Evolutionary conservation across 2,329 filamentous ascomycete species (phyloP).

Genomic region (Ascochyta pisi): DNA sequence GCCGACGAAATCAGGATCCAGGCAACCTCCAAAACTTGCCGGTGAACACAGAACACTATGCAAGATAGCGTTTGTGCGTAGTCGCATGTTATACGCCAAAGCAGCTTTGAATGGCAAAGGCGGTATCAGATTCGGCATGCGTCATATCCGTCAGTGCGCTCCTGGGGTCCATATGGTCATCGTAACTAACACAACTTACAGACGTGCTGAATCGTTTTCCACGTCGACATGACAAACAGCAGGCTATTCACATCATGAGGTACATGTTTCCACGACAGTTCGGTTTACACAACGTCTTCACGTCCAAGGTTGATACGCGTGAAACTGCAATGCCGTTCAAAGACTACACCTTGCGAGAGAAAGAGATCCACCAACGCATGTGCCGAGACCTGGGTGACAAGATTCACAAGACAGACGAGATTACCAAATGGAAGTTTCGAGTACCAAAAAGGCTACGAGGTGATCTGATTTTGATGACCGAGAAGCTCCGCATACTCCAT

Average conservation of each 20-base stretch:
- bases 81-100: slow-evolving; percentile 84
- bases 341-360: slow-evolving; percentile 85
- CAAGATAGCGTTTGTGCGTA: slow-evolving; percentile 78
- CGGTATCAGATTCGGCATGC: slow-evolving; percentile 74
- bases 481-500: slow-evolving; percentile 74
- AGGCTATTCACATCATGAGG: slow-evolving; percentile 78
- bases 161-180: background rate
- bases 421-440: slow-evolving; percentile 45
- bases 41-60: slow-evolving; percentile 49
- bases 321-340: slow-evolving; percentile 77
- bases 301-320: slow-evolving; percentile 66
- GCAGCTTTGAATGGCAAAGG: slow-evolving; percentile 73
- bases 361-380: slow-evolving; percentile 68
- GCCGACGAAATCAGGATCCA: background rate
- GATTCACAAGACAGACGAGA: slow-evolving; percentile 23
- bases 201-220: slow-evolving; percentile 81
- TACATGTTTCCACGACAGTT: slow-evolving; percentile 95
- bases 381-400: slow-evolving; percentile 26
- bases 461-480: slow-evolving; percentile 63
- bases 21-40: slow-evolving; percentile 4
- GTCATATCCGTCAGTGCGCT: slow-evolving; percentile 74
- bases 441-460: slow-evolving; percentile 75
- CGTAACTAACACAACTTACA: slow-evolving; percentile 48
- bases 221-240: slow-evolving; percentile 54
- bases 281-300: slow-evolving; percentile 90